A percentile compares a stretch with the other conserved stretches of the same genome.
Evolutionary conservation across 805 yeast species (phyloP).

Genomic region (Ascoidea rubescens): DNA sequence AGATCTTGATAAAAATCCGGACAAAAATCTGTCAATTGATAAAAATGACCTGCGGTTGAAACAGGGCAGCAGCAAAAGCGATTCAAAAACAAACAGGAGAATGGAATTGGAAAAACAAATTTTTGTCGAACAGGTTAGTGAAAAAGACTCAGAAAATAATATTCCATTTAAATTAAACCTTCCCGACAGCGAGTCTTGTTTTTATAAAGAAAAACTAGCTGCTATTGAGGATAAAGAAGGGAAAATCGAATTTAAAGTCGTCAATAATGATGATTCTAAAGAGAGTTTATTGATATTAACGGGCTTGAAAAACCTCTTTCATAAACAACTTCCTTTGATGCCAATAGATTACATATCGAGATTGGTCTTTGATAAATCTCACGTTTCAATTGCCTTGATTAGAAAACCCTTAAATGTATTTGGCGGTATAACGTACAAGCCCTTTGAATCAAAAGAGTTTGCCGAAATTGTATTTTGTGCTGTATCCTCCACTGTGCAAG

Average conservation of each 20-base stretch:
- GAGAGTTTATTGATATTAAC: constrained; percentile 88
- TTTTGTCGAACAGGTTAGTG: too few relatives aligned
- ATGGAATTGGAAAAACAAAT: too few relatives aligned
- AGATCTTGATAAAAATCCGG: too few relatives aligned
- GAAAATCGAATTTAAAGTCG: constrained; percentile 88
- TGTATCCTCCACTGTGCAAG: constrained; percentile 93
- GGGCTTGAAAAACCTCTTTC: constrained; percentile 91
- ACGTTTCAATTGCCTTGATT: constrained; percentile 91
- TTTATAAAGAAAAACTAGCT: constrained; percentile 85
- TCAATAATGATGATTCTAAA: constrained; percentile 79
- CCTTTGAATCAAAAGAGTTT: constrained; percentile 79
- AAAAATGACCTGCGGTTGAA: too few relatives aligned
- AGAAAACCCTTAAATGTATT: constrained; percentile 89
- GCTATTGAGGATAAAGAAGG: constrained; percentile 91
- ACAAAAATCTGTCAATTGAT: too few relatives aligned
- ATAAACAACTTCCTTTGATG: constrained; percentile 96
- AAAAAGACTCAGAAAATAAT: too few relatives aligned
- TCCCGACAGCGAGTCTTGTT: constrained; percentile 60
- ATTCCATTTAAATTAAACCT: not conserved
- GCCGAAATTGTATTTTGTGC: constrained; percentile 99
- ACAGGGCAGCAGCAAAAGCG: too few relatives aligned
- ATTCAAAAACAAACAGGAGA: too few relatives aligned
- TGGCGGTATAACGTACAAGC: constrained; percentile 95
- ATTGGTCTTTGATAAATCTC: constrained; percentile 87
- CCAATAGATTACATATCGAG: constrained; percentile 94